A percentile compares a stretch with the other conserved stretches of the same genome.
Conservation (phyloP, 176 grass and related monocot genomes). For the Otatea glauca region DNA sequence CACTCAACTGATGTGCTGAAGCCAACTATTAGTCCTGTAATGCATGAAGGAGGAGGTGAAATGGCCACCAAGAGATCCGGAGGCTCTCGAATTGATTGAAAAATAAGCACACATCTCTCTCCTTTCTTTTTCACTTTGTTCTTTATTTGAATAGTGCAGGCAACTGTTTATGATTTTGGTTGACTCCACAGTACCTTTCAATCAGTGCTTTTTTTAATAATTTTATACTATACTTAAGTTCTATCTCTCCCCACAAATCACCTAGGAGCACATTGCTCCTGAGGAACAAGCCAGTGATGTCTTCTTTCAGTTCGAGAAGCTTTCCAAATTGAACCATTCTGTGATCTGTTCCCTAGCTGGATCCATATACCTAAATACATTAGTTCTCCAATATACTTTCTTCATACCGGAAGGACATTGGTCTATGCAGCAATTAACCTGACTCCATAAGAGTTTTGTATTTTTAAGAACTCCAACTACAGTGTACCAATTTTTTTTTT, state of each 20-base stretch:
- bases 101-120: conserved; percentile 43
- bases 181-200: neutral
- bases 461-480: neutral
- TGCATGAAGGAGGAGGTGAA: conserved; percentile 68
- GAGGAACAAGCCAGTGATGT: neutral
- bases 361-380: neutral
- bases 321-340: neutral
- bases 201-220: neutral
- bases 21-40: conserved; percentile 73
- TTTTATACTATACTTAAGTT: neutral
- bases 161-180: neutral
- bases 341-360: neutral
- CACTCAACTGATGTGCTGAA: conserved; percentile 89
- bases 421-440: neutral
- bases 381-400: neutral
- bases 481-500: neutral
- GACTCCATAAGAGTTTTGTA: neutral
- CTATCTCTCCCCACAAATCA: neutral
- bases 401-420: neutral
- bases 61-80: conserved; percentile 79
- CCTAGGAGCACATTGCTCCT: neutral
- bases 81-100: conserved; percentile 75
- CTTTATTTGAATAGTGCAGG: conserved; percentile 4
- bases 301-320: neutral
- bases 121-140: neutral